phyloP scores from a whole-genome alignment of 352 stramenopile genomes.

The Pythium sukuiense region DNA sequence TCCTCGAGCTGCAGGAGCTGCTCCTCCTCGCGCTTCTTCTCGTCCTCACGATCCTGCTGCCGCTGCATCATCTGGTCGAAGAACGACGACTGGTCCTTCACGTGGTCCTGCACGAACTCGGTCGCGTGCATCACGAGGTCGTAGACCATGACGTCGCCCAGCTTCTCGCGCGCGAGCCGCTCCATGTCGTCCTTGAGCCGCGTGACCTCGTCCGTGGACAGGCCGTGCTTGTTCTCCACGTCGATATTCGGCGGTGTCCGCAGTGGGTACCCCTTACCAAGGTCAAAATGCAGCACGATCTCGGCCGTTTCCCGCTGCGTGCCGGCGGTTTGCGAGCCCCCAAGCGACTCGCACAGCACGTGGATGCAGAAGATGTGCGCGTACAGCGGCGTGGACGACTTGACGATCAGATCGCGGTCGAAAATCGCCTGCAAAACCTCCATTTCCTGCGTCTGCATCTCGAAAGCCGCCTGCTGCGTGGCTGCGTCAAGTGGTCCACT shows the following conservation, averaged over 20 bases:
- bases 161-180: conserved; percentile 55
- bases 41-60: conserved; percentile 63
- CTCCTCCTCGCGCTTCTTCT: conserved; percentile 65
- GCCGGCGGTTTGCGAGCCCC: conserved; percentile 20
- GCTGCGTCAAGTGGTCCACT: conserved; percentile 35
- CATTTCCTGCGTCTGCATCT: conserved; percentile 78
- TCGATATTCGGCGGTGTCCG: conserved; percentile 63
- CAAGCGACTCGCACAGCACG: conserved; percentile 54
- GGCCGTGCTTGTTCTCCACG: conserved; percentile 65
- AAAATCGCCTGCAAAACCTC: conserved; percentile 84
- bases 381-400: conserved; percentile 80
- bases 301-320: conserved; percentile 40
- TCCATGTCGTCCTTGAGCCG: conserved; percentile 60
- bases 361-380: conserved; percentile 82
- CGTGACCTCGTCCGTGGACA: conserved; percentile 68
- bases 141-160: conserved; percentile 78
- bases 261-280: conserved; percentile 66
- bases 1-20: conserved; percentile 53
- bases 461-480: conserved; percentile 47
- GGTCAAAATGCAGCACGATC: conserved; percentile 74
- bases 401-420: conserved; percentile 62
- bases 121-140: conserved; percentile 81
- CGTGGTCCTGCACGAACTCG: conserved; percentile 80
- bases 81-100: conserved; percentile 85
- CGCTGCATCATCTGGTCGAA: conserved; percentile 88